Evolutionary conservation across 768 basidiomycete species (phyloP).

Genomic region (Lactarius akahatsu): DNA sequence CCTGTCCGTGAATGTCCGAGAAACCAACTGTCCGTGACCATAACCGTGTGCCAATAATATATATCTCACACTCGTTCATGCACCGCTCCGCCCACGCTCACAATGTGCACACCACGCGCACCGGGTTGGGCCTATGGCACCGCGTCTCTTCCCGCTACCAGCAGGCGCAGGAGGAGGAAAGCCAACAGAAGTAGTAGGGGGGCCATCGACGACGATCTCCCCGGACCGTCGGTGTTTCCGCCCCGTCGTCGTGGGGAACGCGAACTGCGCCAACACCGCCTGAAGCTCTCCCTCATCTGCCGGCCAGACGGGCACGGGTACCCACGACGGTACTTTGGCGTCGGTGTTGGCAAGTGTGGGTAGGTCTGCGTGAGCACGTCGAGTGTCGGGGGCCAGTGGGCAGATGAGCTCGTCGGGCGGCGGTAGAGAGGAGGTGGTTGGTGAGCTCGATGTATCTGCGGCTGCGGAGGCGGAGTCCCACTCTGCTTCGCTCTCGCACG

Average conservation of each 20-base stretch:
- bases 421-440: not conserved
- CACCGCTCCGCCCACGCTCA: not conserved
- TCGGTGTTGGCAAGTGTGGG: not conserved
- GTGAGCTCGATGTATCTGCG: not conserved
- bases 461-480: constrained; percentile 4
- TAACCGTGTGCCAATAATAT: not conserved
- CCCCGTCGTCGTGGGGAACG: constrained; percentile 9
- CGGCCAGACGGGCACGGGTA: not conserved
- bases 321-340: not conserved
- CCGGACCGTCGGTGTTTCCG: constrained; percentile 18
- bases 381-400: constrained; percentile 1
- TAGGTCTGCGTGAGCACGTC: not conserved
- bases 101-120: constrained; percentile 18
- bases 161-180: not conserved
- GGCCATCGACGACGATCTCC: not conserved
- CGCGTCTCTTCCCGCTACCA: not conserved
- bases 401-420: constrained; percentile 19
- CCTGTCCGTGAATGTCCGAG: not conserved
- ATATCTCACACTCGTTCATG: not conserved
- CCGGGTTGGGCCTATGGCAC: not conserved
- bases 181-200: no score
- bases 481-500: constrained; percentile 7
- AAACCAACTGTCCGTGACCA: not conserved
- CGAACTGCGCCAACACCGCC: constrained; percentile 14
- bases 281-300: constrained; percentile 4